Evolutionary conservation across 352 stramenopile species (phyloP).

Genomic region (Globisporangium echinulatum): DNA sequence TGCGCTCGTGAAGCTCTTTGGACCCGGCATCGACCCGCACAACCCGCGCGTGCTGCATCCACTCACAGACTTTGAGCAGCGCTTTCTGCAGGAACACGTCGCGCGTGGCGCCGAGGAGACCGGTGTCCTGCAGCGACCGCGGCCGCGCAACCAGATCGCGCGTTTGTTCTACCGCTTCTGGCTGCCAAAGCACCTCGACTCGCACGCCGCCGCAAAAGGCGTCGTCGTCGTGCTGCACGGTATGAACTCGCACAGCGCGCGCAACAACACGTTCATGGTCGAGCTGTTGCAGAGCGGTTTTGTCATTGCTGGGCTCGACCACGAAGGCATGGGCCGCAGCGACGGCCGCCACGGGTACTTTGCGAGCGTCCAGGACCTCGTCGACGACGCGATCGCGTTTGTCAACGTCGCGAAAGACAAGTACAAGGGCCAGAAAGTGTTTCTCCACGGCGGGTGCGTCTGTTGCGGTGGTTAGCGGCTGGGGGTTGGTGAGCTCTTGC

Average conservation of each 20-base stretch:
- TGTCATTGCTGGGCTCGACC: conserved; percentile 55
- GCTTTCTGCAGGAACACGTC: conserved; percentile 49
- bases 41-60: conserved; percentile 33
- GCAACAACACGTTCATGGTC: conserved; percentile 71
- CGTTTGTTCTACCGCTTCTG: conserved; percentile 74
- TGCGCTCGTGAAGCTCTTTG: conserved; percentile 31
- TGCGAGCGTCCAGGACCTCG: conserved; percentile 44
- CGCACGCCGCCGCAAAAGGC: conserved; percentile 21
- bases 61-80: conserved; percentile 35
- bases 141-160: conserved; percentile 27
- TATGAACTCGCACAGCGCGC: conserved; percentile 75
- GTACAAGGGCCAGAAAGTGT: conserved; percentile 62
- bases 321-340: conserved; percentile 72
- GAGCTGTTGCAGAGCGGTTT: conserved; percentile 58
- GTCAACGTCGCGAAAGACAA: conserved; percentile 47
- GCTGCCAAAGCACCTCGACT: conserved; percentile 39
- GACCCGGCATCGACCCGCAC: conserved; percentile 44
- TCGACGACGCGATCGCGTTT: conserved; percentile 63
- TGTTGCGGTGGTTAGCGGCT: not conserved
- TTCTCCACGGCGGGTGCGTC: conserved; percentile 59
- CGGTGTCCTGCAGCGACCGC: conserved; percentile 31
- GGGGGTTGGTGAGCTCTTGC: no score
- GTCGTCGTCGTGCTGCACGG: conserved; percentile 73
- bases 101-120: conserved; percentile 40
- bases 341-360: conserved; percentile 76